Conservation (phyloP, 371 early-diverging fungal species). For the Circinella minor region DNA sequence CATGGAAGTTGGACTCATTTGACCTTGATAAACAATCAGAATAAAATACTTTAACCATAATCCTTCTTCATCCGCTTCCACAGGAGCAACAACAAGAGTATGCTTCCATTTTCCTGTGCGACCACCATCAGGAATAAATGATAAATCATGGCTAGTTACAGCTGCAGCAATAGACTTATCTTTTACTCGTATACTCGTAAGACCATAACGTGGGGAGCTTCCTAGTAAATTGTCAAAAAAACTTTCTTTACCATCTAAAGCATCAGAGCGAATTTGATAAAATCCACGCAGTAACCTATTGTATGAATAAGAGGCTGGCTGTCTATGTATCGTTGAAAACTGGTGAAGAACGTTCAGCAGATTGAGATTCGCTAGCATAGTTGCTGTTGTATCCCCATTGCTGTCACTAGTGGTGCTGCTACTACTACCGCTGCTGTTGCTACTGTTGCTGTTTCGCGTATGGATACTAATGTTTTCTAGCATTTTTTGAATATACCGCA, state of each 20-base stretch:
- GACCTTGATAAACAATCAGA: conserved; percentile 35
- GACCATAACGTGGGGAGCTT: conserved; percentile 72
- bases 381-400: not conserved
- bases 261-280: conserved; percentile 39
- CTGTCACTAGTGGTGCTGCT: too few relatives aligned
- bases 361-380: conserved; percentile 13
- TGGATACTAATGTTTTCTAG: conserved; percentile 34
- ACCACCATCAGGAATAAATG: conserved; percentile 24
- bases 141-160: conserved; percentile 36
- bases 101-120: conserved; percentile 36
- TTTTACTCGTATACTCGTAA: conserved; percentile 29
- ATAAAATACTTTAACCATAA: conserved; percentile 43
- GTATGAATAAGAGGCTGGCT: conserved; percentile 65
- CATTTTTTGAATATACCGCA: conserved; percentile 66
- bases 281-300: conserved; percentile 65
- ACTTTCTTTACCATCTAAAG: conserved; percentile 29
- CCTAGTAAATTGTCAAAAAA: conserved; percentile 75
- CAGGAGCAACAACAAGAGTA: conserved; percentile 37
- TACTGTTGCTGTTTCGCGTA: too few relatives aligned
- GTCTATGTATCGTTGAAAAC: conserved; percentile 12
- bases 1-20: conserved; percentile 24
- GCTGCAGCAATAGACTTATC: conserved; percentile 29
- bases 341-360: conserved; percentile 13
- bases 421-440: too few relatives aligned
- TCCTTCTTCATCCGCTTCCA: conserved; percentile 9